Evolutionary conservation across 2,329 filamentous ascomycete genomes (phyloP).

Genomic region (Verticillium alfalfae): DNA sequence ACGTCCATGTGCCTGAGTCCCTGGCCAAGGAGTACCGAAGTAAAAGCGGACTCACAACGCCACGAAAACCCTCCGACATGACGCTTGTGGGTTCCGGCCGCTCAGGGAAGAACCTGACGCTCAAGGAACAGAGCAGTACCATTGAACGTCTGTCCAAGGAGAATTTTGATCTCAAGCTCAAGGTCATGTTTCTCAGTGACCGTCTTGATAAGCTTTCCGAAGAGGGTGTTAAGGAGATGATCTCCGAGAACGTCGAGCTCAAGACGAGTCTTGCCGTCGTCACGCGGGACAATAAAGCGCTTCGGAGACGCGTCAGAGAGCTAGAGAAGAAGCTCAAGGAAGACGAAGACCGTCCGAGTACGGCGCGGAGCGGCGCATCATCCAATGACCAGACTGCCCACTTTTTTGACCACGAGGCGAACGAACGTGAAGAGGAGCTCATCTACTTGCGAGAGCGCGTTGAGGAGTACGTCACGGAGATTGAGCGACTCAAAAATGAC

Average conservation of each 20-base stretch:
- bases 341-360: constrained; percentile 57
- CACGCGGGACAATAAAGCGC: constrained; percentile 82
- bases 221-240: constrained; percentile 96
- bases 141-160: constrained; percentile 96
- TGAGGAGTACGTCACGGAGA: constrained; percentile 76
- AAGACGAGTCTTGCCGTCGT: constrained; percentile 85
- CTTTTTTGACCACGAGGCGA: constrained; percentile 52
- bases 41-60: constrained; percentile 60
- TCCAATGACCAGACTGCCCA: constrained; percentile 50
- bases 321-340: constrained; percentile 74
- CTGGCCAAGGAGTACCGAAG: constrained; percentile 81
- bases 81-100: constrained; percentile 47
- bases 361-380: constrained; percentile 49
- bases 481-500: constrained; percentile 77
- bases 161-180: constrained; percentile 95
- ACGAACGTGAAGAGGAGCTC: constrained; percentile 79
- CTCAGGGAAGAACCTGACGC: constrained; percentile 67
- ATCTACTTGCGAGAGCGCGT: constrained; percentile 78
- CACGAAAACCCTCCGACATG: constrained; percentile 45
- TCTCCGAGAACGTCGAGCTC: constrained; percentile 92
- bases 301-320: constrained; percentile 78
- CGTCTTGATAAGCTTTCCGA: constrained; percentile 89
- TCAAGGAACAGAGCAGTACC: constrained; percentile 96
- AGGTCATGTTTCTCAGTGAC: constrained; percentile 95
- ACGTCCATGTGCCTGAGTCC: constrained; percentile 86